A percentile compares a stretch with the other conserved stretches of the same genome.
phyloP scores from a whole-genome alignment of 345 rosid genomes.

The Sisymbrium altissimum region DNA sequence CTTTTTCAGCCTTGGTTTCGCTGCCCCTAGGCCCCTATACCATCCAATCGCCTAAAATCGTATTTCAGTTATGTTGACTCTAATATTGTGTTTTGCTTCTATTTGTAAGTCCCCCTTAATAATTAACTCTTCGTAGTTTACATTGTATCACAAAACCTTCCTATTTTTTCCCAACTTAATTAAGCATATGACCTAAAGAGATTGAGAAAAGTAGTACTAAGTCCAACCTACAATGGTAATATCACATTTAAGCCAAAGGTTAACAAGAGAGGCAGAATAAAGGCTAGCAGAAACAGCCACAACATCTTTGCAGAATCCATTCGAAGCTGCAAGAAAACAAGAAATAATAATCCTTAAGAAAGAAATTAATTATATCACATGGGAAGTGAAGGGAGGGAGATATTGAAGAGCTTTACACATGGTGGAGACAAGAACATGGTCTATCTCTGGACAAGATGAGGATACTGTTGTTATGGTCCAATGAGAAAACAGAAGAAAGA shows the following conservation, averaged over 20 bases:
- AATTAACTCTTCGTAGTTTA: neutral
- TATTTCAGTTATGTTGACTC: neutral
- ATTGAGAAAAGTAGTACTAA: neutral
- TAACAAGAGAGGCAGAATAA: no score
- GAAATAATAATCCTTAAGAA: neutral
- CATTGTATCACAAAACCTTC: neutral
- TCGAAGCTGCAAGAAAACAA: slow-evolving; percentile 22
- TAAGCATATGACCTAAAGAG: neutral
- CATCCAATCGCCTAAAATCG: no score
- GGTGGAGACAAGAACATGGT: slow-evolving; percentile 30
- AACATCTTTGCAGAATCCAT: slow-evolving; percentile 28
- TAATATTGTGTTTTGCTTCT: neutral
- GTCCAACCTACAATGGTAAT: neutral
- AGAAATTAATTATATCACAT: neutral
- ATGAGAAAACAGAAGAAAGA: slow-evolving; percentile 8
- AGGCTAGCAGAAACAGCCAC: slow-evolving; percentile 23
- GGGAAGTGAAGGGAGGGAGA: neutral
- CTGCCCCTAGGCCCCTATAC: no score
- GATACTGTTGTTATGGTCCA: slow-evolving; percentile 6
- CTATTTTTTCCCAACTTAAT: no score
- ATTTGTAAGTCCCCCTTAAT: neutral
- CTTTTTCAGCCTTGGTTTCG: neutral
- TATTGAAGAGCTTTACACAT: slow-evolving; percentile 1
- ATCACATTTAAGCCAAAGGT: neutral
- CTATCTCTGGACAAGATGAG: slow-evolving; percentile 9